Percentiles rank a stretch among this genome's conserved stretches.
Evolutionary conservation across 352 stramenopile species (phyloP).

Genomic region (Phytophthora megakarya): DNA sequence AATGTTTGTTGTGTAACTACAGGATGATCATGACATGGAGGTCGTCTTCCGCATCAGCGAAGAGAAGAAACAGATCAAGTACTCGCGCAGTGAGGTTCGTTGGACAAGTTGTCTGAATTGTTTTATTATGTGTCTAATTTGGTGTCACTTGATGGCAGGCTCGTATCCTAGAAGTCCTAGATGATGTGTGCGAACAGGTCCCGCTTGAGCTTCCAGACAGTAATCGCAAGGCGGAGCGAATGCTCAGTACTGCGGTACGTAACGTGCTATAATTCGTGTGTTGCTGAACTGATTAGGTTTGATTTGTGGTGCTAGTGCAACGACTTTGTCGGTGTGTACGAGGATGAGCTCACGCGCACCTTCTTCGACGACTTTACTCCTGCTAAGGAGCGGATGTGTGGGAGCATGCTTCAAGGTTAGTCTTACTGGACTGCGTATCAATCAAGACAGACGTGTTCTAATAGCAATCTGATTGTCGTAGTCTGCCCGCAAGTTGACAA

Average conservation of each 20-base stretch:
- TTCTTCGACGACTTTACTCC: constrained; percentile 85
- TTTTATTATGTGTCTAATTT: neutral
- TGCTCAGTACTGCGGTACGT: constrained; percentile 64
- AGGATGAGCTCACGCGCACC: constrained; percentile 73
- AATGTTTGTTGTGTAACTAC: neutral
- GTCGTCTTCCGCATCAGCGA: constrained; percentile 88
- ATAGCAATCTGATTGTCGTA: neutral
- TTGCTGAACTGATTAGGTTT: neutral
- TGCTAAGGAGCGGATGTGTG: constrained; percentile 66
- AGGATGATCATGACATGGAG: constrained; percentile 85
- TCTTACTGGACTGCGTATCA: neutral
- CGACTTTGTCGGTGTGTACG: constrained; percentile 79
- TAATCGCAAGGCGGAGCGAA: constrained; percentile 58
- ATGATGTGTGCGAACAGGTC: constrained; percentile 66
- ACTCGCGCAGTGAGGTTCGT: constrained; percentile 74
- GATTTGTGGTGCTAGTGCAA: constrained; percentile 49
- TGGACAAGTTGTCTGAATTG: neutral
- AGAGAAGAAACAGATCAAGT: constrained; percentile 88
- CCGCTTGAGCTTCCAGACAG: constrained; percentile 42
- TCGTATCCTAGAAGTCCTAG: constrained; percentile 86
- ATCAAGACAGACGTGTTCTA: neutral
- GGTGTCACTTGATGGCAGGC: constrained; percentile 36
- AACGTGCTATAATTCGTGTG: neutral
- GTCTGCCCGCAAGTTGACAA: constrained; percentile 30
- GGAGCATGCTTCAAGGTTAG: constrained; percentile 51